Evolutionary conservation across 345 rosid species (phyloP), one percentile per base, ranked within the genome.

Genomic region (Microthlaspi erraticum): DNA sequence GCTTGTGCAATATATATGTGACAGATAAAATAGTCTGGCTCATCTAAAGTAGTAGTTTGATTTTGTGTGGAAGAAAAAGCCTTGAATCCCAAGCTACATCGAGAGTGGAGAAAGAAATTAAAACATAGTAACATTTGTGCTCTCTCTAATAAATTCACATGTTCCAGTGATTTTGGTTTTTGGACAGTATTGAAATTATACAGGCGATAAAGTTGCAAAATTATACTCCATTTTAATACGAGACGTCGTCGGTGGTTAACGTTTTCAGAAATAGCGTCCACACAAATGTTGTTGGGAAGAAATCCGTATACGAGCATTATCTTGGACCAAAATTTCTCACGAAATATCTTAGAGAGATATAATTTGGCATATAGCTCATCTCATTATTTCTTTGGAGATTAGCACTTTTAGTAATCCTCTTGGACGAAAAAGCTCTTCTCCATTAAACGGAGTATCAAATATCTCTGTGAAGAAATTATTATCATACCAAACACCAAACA

Each of bases 1-100:
- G 69, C 73, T 61, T 75, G 65, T 75, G 53, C 19, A 63, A 57
- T 69, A 39, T 52, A 20, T 55, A 69, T 54, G 66, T 33, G 34
- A 37, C 79, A 48, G 41, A 69, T 34, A 53, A 50, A 53, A 50
- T 42, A 51, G 42, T 61, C 45, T 20, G 41, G 7, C 58, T 32
- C 32, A 32, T 66, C 62, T 44, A 8, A 31, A 56, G 10, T 68
- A 36, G 60, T 61, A 10, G 33, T 60, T 45, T 55, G 37, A 53
- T 61, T 62, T 7, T 31, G 6, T 44, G 31, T 68, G 26, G 3
- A 32, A 66, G 26, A 3, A 32, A 66, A 42, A 1, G 10, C 59
- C 50, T 20, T 56, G 26, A 42, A 31, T 2, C 29, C 29, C 29
- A 26, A 26, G 29, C 29, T 26, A 26, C 29, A 26, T 26, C 4